These are phyloP conservation scores for Cantharellus anzutake DNA, from an alignment of 768 basidiomycete genomes.

Conservation along the genomic window DNA sequence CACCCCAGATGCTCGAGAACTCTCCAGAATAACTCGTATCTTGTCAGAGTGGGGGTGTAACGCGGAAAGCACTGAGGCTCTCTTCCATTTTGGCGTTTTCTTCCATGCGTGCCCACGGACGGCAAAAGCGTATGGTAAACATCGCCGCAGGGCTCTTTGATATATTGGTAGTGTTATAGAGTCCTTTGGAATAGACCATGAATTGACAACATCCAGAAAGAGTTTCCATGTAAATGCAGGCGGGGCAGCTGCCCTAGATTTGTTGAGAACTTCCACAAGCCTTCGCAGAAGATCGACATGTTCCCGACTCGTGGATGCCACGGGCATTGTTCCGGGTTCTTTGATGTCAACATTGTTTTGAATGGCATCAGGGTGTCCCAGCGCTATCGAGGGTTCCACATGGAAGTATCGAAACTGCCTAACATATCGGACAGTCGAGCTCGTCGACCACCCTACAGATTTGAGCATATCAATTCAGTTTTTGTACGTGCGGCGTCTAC, in stretches of 20 bases:
- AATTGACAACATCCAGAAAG: not conserved
- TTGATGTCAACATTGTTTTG: not conserved
- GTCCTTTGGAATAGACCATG: not conserved
- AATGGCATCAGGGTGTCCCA: no score
- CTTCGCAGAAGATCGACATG: not conserved
- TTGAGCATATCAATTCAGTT: no score
- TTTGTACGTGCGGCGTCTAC: no score
- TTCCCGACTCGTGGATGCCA: not conserved
- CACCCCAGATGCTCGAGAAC: constrained; percentile 38
- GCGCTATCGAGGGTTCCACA: no score
- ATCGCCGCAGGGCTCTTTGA: not conserved
- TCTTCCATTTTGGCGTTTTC: not conserved
- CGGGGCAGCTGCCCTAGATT: not conserved
- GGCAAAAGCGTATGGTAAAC: not conserved
- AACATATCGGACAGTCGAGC: no score
- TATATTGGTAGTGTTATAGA: not conserved
- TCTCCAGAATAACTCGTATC: constrained; percentile 45
- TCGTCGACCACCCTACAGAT: no score
- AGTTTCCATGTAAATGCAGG: not conserved
- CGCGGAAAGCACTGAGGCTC: not conserved
- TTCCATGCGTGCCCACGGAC: not conserved
- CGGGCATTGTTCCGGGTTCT: not conserved
- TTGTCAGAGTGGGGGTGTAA: constrained; percentile 39
- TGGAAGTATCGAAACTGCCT: no score
- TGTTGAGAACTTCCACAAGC: not conserved